Percentiles rank a stretch among this genome's conserved stretches.
phyloP scores from a whole-genome alignment of 2,329 filamentous ascomycete species.

The Fusarium camptoceras region DNA sequence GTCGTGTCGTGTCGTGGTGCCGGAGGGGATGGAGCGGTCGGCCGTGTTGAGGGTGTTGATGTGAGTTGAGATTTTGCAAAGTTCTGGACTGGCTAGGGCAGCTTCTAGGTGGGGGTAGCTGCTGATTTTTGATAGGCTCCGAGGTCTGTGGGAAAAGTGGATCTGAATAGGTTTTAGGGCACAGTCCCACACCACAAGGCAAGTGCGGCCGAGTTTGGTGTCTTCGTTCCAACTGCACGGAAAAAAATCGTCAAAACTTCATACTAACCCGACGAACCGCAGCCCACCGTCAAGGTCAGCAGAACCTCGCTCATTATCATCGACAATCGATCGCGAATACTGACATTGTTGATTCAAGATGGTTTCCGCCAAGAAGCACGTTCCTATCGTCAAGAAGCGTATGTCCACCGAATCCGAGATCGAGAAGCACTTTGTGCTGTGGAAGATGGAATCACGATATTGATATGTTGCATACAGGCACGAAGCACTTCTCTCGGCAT shows the following conservation, averaged over 20 bases:
- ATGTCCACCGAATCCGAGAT: constrained; percentile 63
- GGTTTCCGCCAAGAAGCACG: constrained; percentile 99
- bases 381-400: constrained; percentile 99
- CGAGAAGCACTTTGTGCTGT: constrained; percentile 28
- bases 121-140: background rate
- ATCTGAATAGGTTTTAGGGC: background rate
- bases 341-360: constrained; percentile 70
- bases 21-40: constrained; percentile 28
- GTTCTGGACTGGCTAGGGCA: background rate
- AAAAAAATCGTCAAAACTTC: constrained; percentile 8
- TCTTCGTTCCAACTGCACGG: background rate
- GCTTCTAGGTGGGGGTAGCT: background rate
- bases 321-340: constrained; percentile 32
- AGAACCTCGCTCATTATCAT: constrained; percentile 26
- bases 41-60: constrained; percentile 23
- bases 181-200: background rate
- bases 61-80: constrained; percentile 20
- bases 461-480: constrained; percentile 70
- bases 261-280: constrained; percentile 49
- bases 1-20: constrained; percentile 24
- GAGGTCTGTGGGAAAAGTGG: background rate
- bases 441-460: constrained; percentile 42
- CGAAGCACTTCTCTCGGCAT: constrained; percentile 95
- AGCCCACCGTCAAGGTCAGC: constrained; percentile 59
- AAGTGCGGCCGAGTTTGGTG: background rate